Conservation (phyloP, 345 rosid species). For the Corymbia maculata region DNA sequence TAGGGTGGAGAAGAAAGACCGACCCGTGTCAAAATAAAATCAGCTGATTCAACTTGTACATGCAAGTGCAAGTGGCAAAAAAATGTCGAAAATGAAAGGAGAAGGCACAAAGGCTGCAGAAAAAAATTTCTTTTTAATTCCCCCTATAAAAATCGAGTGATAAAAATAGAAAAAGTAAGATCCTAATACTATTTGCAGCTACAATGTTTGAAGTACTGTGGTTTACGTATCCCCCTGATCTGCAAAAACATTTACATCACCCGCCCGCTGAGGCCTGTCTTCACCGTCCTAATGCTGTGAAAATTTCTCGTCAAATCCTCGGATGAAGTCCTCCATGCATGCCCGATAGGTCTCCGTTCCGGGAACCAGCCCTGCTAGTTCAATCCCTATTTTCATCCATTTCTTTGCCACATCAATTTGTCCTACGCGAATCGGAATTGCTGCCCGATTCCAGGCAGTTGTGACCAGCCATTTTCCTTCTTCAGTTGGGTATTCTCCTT, state of each 20-base stretch:
- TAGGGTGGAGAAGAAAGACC: neutral
- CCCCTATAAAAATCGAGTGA: neutral
- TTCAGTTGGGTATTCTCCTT: constrained; percentile 76
- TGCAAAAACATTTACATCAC: neutral
- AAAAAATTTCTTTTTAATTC: neutral
- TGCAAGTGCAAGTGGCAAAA: neutral
- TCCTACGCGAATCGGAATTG: constrained; percentile 63
- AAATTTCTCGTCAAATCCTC: neutral
- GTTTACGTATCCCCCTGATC: neutral
- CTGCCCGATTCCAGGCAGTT: constrained; percentile 93
- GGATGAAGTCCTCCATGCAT: constrained; percentile 73
- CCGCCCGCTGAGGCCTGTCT: neutral
- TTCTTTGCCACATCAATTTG: constrained; percentile 54
- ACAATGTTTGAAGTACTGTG: neutral
- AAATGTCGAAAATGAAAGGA: neutral
- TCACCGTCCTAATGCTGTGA: neutral
- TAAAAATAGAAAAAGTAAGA: neutral
- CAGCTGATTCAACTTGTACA: neutral
- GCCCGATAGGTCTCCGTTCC: constrained; percentile 75
- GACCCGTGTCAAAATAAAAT: neutral
- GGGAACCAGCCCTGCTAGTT: constrained; percentile 52
- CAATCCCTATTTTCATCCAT: constrained; percentile 69
- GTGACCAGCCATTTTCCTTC: constrained; percentile 97
- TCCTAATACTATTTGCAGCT: neutral
- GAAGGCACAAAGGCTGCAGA: neutral